These are phyloP conservation scores for Limonomyces culmigenus DNA, from an alignment of 1,284 basidiomycete genomes.

Conservation along the genomic window DNA sequence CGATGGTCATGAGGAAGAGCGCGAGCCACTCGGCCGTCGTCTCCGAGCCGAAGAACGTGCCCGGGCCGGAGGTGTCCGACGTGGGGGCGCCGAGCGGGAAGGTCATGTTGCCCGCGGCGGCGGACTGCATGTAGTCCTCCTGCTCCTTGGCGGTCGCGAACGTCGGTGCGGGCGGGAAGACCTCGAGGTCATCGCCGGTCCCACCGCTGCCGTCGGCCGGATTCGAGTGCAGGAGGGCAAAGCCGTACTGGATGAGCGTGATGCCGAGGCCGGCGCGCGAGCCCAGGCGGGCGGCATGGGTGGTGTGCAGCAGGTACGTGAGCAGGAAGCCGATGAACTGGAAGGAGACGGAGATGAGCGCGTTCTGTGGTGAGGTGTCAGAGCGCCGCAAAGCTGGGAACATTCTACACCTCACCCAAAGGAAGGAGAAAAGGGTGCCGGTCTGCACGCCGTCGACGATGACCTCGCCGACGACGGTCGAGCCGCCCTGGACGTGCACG, in stretches of 20 bases:
- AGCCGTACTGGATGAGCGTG: conserved; percentile 90
- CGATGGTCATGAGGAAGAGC: conserved; percentile 86
- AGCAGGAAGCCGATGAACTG: conserved; percentile 95
- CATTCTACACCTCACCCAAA: conserved; percentile 31
- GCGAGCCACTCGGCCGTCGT: conserved; percentile 76
- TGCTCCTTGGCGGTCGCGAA: conserved; percentile 30
- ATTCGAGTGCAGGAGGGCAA: conserved; percentile 51
- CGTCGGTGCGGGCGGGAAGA: conserved; percentile 14
- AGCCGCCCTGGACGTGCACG: conserved; percentile 62
- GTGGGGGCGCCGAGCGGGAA: conserved; percentile 5
- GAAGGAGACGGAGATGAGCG: conserved; percentile 90
- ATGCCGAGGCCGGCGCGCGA: conserved; percentile 90
- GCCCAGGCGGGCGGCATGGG: conserved; percentile 90
- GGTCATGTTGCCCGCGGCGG: conserved; percentile 13
- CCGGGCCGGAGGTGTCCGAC: conserved; percentile 6
- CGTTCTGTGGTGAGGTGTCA: conserved; percentile 30
- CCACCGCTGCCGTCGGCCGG: conserved; percentile 15
- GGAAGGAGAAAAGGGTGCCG: conserved; percentile 71
- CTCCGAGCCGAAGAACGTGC: conserved; percentile 14
- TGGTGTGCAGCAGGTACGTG: conserved; percentile 86
- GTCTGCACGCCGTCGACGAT: conserved; percentile 66
- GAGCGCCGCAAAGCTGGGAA: neutral
- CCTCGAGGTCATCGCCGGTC: neutral
- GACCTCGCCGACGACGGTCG: conserved; percentile 38
- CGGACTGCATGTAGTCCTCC: conserved; percentile 23